Evolutionary conservation across 768 basidiomycete species (phyloP).

Genomic region (Pulveroboletus sp.): DNA sequence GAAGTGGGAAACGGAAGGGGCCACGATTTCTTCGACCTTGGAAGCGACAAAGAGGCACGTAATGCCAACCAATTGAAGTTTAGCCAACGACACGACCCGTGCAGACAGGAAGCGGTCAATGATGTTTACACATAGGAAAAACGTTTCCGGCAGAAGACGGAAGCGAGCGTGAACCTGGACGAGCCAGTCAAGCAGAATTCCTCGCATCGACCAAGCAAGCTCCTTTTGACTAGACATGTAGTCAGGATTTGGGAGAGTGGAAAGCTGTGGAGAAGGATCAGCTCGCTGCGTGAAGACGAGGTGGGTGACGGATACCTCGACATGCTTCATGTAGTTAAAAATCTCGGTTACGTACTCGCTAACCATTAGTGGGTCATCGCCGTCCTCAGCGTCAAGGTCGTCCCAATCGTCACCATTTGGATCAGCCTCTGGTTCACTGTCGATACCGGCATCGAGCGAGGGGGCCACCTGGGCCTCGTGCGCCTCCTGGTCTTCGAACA

Average conservation of each 20-base stretch:
- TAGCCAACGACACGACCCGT: slow-evolving; percentile 75
- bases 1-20: slow-evolving; percentile 81
- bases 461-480: slow-evolving; percentile 34
- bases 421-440: slow-evolving; percentile 61
- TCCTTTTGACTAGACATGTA: slow-evolving; percentile 86
- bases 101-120: slow-evolving; percentile 71
- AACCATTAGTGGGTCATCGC: slow-evolving; percentile 94
- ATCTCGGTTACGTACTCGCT: slow-evolving; percentile 95
- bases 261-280: slow-evolving; percentile 44
- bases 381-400: slow-evolving; percentile 89
- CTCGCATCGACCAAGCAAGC: slow-evolving; percentile 87
- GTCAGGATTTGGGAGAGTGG: slow-evolving; percentile 76
- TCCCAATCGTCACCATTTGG: slow-evolving; percentile 74
- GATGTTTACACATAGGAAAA: slow-evolving; percentile 87
- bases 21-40: slow-evolving; percentile 91
- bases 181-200: slow-evolving; percentile 89
- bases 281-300: neutral
- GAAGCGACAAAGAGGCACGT: slow-evolving; percentile 85
- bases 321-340: slow-evolving; percentile 82
- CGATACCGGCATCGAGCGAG: slow-evolving; percentile 38
- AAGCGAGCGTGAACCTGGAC: slow-evolving; percentile 89
- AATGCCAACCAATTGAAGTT: slow-evolving; percentile 89
- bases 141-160: slow-evolving; percentile 83
- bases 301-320: slow-evolving; percentile 58
- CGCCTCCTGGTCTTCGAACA: slow-evolving; percentile 44